Evolutionary conservation across 2,329 filamentous ascomycete species (phyloP), one percentile per base, ranked within the genome.

Genomic region (Clonostachys sp.): DNA sequence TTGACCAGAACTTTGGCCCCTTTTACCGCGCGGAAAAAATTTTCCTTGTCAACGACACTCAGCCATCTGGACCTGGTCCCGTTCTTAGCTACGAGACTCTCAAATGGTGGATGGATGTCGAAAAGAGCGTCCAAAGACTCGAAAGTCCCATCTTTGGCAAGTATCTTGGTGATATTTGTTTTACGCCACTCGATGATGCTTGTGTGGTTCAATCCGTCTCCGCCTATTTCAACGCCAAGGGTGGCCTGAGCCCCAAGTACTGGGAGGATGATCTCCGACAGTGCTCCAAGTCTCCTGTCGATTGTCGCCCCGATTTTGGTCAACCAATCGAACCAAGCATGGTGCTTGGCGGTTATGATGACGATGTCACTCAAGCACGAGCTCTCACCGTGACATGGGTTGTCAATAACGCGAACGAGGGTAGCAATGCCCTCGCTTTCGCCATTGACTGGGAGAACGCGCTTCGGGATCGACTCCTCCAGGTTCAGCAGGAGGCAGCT

Each of bases 361-460:
- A 76, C 1, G 76, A 89, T 54, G 79, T 91, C 24, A 72, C 85
- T 5, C 81, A 94, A 45, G 84, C 92, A 0, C 73, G 83, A 49
- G 91, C 94, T 3, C 80, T 97, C 50, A 87, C 96, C 8, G 84
- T 89, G 6, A 97, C 91, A 0, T 99, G 94, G 94, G 92, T 99
- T 8, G 84, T 99, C 44, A 90, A 86, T 57, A 99, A 97, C 58
- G 80, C 86, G 55, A 76, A 80, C 5, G 89, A 95, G 61, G 89
- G 83, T 10, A 86, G 86, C 5, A 69, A 78, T 30, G 82, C 83
- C 42, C 78, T 94, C 46, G 75, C 78, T 45, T 81, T 78, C 49
- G 91, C 91, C 5, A 89, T 92, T 71, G 89, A 96, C 57, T 99
- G 91, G 86, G 94, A 99, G 63, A 78, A 83, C 52, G 84, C 83